Conservation (phyloP, 768 basidiomycete genomes). For the Auricularia auricula-judae region DNA sequence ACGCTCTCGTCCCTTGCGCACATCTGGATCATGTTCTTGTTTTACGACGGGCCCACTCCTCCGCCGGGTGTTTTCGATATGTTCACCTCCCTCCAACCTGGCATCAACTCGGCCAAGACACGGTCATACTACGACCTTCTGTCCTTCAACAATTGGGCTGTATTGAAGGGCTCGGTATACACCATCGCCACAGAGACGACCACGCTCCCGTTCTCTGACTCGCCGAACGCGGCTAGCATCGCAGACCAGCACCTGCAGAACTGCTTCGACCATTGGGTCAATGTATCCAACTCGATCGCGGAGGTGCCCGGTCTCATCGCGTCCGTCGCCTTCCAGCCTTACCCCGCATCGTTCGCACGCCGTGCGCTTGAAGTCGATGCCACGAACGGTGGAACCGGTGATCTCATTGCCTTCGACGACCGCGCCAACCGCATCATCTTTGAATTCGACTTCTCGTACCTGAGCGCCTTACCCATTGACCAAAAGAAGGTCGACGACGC, state of each 20-base stretch:
- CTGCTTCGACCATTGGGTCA: background rate
- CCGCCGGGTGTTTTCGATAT: conserved; percentile 13
- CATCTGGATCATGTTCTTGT: conserved; percentile 6
- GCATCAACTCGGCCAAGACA: background rate
- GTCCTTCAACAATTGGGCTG: background rate
- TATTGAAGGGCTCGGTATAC: background rate
- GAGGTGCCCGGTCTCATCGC: background rate
- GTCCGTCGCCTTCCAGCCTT: background rate
- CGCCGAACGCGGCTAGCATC: background rate
- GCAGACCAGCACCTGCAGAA: background rate
- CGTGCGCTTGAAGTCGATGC: background rate
- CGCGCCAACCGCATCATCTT: background rate
- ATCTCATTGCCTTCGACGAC: background rate
- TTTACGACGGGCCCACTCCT: conserved; percentile 13
- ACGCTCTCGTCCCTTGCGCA: background rate
- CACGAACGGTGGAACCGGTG: background rate
- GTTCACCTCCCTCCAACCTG: background rate
- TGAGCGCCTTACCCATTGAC: background rate
- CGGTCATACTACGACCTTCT: background rate
- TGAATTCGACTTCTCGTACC: conserved; percentile 2
- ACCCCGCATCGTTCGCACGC: background rate
- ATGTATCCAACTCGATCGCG: background rate
- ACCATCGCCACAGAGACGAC: background rate
- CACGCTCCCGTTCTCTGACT: background rate
- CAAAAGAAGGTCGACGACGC: background rate